Base-by-base conservation (phyloP, 2,329 filamentous ascomycete species). In the Aspergillus viridinutans region DNA sequence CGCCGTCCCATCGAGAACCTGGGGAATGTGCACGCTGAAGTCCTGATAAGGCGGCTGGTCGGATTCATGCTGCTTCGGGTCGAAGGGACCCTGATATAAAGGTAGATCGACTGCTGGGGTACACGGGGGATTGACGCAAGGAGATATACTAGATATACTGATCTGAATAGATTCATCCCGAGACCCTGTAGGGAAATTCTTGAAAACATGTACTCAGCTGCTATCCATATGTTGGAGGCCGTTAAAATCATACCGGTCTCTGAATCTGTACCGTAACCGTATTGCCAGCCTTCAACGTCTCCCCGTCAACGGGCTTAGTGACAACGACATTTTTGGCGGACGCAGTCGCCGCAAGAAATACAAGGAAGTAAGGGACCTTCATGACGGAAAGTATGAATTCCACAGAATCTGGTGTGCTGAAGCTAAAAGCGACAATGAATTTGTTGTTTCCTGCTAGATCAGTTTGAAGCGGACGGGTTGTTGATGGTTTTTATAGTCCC, bases 21-120 rank as follows among this genome's bases (percentile, higher is more conserved):
- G 49, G 0, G 70, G 70, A 12, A 72, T 54, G 0, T 52, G 65
- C 9, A 72, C 65, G 1, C 63, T 67, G 52, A 70, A 69, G 63
- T 72, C 72, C 57, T 72, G 53, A 40, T 72, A 72, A 1, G 70
- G 70, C 8, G 61, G 58, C 12, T 42, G 28, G 50, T 29, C 48
- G 1, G 17, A 17, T 45, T 68, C 65, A 26, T 72, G 68, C 50
- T 65, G 69, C 10, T 55, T 58, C 2, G 70, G 70, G 5, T 64
- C 57, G 57, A 67, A 72, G 1, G 55, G 51, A 0, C 70, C 70
- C 25, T 65, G 62, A 57, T 72, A 72, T 2, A 72, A 50, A 7
- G n/a, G n/a, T n/a, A n/a, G n/a, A n/a, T n/a, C n/a, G n/a, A n/a
- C n/a, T n/a, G n/a, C n/a, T n/a, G n/a, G n/a, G n/a, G n/a, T n/a